Evolutionary conservation across 257 asterid species (phyloP).

Genomic region (Capsicum chinense): DNA sequence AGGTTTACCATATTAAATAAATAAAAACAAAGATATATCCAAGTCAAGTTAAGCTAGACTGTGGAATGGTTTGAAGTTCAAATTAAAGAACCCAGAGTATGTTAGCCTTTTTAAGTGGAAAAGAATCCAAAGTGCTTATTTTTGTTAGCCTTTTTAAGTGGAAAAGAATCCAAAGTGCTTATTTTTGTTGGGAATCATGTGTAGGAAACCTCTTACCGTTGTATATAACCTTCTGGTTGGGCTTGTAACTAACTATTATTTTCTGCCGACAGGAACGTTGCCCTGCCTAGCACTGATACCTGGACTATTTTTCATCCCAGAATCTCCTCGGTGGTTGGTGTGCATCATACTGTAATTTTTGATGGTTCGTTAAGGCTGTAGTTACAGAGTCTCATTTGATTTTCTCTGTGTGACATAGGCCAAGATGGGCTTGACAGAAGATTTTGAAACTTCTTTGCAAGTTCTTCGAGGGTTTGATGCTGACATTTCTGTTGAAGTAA

Average conservation of each 20-base stretch:
- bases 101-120: no score
- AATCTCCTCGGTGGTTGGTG: conserved; percentile 98
- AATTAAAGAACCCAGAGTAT: neutral
- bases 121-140: neutral
- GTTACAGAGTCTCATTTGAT: conserved; percentile 33
- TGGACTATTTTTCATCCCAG: conserved; percentile 53
- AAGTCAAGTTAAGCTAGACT: neutral
- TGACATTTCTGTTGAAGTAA: conserved; percentile 81
- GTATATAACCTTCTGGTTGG: neutral
- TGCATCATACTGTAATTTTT: conserved; percentile 39
- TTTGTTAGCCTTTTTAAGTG: neutral
- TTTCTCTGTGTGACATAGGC: conserved; percentile 57
- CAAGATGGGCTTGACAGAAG: conserved; percentile 92
- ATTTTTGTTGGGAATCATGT: neutral
- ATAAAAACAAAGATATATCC: neutral
- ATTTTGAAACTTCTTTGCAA: conserved; percentile 93
- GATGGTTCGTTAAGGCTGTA: neutral
- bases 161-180: no score
- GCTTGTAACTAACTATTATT: neutral
- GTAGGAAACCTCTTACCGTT: neutral
- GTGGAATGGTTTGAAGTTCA: neutral
- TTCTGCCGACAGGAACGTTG: conserved; percentile 28
- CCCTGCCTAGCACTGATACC: conserved; percentile 48
- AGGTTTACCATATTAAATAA: neutral
- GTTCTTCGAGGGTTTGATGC: conserved; percentile 95